Evolutionary conservation across 1,139 yeast species (phyloP).

Genomic region (Candida buenavistaensis): DNA sequence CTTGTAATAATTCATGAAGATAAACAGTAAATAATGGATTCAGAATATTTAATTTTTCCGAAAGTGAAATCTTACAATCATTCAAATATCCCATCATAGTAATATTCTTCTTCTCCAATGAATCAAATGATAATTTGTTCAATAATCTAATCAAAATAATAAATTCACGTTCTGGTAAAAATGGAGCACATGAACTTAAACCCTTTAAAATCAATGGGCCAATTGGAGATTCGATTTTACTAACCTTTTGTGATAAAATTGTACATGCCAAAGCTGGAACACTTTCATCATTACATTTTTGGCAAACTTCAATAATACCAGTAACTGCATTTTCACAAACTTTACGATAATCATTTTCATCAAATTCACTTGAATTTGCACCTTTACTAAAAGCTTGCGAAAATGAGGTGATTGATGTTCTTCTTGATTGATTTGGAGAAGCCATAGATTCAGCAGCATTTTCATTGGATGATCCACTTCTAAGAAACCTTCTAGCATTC

Average conservation of each 20-base stretch:
- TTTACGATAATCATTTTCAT: slow-evolving; percentile 30
- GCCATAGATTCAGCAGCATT: slow-evolving; percentile 6
- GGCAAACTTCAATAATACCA: slow-evolving; percentile 71
- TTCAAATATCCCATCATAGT: slow-evolving; percentile 36
- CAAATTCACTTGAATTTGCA: slow-evolving; percentile 20
- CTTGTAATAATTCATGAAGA: slow-evolving; percentile 63
- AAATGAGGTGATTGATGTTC: slow-evolving; percentile 19
- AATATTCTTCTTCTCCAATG: slow-evolving; percentile 34
- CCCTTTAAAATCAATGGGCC: slow-evolving; percentile 54
- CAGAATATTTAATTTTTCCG: slow-evolving; percentile 42
- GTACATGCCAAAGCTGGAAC: slow-evolving; percentile 83
- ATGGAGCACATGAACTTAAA: slow-evolving; percentile 57
- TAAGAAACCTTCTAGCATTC: slow-evolving; percentile 21
- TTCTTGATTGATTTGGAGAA: slow-evolving; percentile 17
- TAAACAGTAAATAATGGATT: slow-evolving; percentile 57
- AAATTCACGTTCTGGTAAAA: slow-evolving; percentile 61
- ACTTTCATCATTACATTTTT: slow-evolving; percentile 67
- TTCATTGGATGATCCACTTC: too few relatives aligned
- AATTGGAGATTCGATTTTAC: slow-evolving; percentile 37
- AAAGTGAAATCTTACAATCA: slow-evolving; percentile 52
- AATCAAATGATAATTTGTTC: slow-evolving; percentile 36
- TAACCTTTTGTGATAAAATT: slow-evolving; percentile 78
- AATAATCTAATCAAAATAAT: slow-evolving; percentile 50
- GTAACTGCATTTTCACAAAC: slow-evolving; percentile 64
- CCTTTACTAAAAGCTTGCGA: slow-evolving; percentile 15